These are phyloP conservation scores for Atkinsonella hypoxylon DNA, from an alignment of 2,329 filamentous ascomycete genomes.

Conservation along the genomic window DNA sequence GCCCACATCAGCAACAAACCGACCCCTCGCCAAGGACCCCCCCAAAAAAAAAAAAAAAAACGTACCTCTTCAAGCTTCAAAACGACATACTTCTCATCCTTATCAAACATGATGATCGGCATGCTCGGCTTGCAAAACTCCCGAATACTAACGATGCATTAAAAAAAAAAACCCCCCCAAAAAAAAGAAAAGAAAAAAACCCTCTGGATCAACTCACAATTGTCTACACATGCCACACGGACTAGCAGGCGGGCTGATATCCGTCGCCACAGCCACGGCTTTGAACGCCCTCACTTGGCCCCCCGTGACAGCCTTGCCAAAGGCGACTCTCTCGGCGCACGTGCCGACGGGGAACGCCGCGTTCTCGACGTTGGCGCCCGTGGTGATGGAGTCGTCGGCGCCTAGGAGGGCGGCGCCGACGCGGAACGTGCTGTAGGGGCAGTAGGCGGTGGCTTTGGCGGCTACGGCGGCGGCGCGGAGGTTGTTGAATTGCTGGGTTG, in stretches of 20 bases:
- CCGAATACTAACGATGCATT: conserved; percentile 57
- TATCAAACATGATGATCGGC: conserved; percentile 89
- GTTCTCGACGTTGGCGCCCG: conserved; percentile 86
- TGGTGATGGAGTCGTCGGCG: conserved; percentile 27
- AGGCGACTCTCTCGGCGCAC: conserved; percentile 85
- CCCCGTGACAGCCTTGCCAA: conserved; percentile 63
- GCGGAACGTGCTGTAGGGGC: conserved; percentile 85
- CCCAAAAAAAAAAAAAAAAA: conserved; percentile 5
- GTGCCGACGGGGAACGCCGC: conserved; percentile 88
- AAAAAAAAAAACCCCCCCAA: not conserved
- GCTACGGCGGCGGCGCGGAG: conserved; percentile 50
- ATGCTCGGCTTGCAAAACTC: conserved; percentile 59
- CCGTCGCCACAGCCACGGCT: conserved; percentile 76
- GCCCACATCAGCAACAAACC: conserved; percentile 8
- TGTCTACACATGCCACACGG: conserved; percentile 97
- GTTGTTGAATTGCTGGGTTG: conserved; percentile 48
- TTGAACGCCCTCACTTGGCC: conserved; percentile 43
- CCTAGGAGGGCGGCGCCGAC: conserved; percentile 72
- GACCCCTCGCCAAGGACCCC: too few relatives aligned
- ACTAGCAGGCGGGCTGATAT: conserved; percentile 55
- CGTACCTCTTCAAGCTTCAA: conserved; percentile 55
- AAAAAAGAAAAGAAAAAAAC: not conserved
- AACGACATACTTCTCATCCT: conserved; percentile 59
- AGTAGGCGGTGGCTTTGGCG: conserved; percentile 74
- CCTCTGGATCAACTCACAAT: conserved; percentile 45